Conservation (phyloP, 1,284 basidiomycete genomes). For the Trametes pubescens region DNA sequence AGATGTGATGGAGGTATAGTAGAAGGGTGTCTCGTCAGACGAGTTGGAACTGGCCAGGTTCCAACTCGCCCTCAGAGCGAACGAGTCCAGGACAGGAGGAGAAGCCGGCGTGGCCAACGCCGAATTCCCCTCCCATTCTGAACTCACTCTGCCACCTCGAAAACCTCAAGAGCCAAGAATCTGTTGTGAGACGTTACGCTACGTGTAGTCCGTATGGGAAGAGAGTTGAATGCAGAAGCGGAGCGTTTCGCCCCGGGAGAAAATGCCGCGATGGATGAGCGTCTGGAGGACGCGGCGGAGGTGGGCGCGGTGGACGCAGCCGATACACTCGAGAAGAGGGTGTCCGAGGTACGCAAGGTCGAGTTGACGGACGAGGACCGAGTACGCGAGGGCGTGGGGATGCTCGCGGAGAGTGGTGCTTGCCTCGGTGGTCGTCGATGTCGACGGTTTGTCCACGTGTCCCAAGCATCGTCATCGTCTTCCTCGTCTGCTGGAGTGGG, state of each 20-base stretch:
- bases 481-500: not conserved
- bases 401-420: not conserved
- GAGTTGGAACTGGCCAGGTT: slow-evolving; percentile 14
- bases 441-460: slow-evolving; percentile 8
- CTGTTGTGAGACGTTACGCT: slow-evolving; percentile 2
- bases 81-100: slow-evolving; percentile 3
- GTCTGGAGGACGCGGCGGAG: slow-evolving; percentile 8
- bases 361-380: slow-evolving; percentile 16
- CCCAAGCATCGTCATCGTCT: not conserved
- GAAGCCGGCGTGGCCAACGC: slow-evolving; percentile 12
- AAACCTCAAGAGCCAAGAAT: slow-evolving; percentile 13
- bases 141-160: slow-evolving; percentile 16
- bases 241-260: not conserved
- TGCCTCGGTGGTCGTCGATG: not conserved
- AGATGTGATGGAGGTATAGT: not conserved
- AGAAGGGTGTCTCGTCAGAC: slow-evolving; percentile 2
- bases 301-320: slow-evolving; percentile 7
- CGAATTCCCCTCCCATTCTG: slow-evolving; percentile 4
- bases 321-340: slow-evolving; percentile 10
- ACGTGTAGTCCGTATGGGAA: not conserved
- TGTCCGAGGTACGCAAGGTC: not conserved
- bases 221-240: not conserved
- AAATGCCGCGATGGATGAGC: slow-evolving; percentile 2
- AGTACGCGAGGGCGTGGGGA: not conserved
- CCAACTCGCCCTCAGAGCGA: slow-evolving; percentile 13